Evolutionary conservation across 208 protist genomes (phyloP).

Genomic region (Crithidia fasciculata): DNA sequence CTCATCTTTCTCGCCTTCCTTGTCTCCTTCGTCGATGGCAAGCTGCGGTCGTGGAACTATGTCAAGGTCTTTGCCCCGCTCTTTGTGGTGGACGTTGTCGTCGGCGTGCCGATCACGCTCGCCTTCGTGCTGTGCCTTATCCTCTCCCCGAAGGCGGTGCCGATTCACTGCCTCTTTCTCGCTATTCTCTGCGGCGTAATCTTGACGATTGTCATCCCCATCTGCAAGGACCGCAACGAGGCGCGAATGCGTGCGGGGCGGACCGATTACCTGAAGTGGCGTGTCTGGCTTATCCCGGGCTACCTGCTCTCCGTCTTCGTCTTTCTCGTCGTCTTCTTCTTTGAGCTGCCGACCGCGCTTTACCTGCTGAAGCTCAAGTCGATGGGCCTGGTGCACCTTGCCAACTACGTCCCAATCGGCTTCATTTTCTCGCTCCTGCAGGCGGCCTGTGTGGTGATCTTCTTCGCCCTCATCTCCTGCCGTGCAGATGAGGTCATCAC

Average conservation of each 20-base stretch:
- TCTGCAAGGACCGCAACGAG: constrained; percentile 74
- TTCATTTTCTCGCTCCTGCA: constrained; percentile 47
- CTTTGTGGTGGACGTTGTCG: constrained; percentile 56
- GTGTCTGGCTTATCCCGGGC: constrained; percentile 64
- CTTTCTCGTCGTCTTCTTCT: constrained; percentile 27
- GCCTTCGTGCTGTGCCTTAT: constrained; percentile 30
- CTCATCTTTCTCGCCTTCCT: constrained; percentile 77
- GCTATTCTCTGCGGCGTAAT: constrained; percentile 42
- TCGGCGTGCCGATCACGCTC: constrained; percentile 35
- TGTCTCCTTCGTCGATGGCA: constrained; percentile 48
- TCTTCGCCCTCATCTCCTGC: constrained; percentile 69
- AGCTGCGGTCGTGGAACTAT: constrained; percentile 64
- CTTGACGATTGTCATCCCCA: constrained; percentile 66
- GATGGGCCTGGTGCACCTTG: constrained; percentile 33
- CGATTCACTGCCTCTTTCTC: constrained; percentile 23
- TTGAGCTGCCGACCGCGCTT: constrained; percentile 22
- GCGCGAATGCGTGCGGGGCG: constrained; percentile 15
- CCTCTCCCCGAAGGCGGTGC: constrained; percentile 19
- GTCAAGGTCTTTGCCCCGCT: constrained; percentile 76
- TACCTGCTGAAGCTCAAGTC: constrained; percentile 21
- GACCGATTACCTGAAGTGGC: constrained; percentile 60
- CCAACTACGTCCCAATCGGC: constrained; percentile 33
- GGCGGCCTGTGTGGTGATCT: constrained; percentile 34
- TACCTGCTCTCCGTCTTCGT: constrained; percentile 59
- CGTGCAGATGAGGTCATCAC: constrained; percentile 71